Evolutionary conservation across 257 asterid genomes (phyloP).

Genomic region (Misopates orontium): DNA sequence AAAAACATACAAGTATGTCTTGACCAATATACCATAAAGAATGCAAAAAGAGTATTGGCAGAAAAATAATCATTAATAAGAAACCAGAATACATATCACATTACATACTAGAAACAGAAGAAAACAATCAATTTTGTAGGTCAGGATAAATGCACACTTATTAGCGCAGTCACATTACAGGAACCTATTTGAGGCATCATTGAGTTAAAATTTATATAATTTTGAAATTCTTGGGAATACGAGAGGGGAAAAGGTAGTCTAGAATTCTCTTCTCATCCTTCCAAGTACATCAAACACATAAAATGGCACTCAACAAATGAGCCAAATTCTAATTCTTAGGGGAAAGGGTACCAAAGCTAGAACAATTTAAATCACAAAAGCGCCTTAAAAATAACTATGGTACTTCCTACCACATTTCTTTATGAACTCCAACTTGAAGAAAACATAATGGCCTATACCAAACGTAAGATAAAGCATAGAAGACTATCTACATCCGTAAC

Average conservation of each 20-base stretch:
- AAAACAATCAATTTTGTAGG: not conserved
- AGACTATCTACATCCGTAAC: not conserved
- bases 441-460: not conserved
- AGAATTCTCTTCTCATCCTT: constrained; percentile 10
- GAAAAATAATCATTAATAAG: constrained; percentile 13
- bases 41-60: constrained; percentile 7
- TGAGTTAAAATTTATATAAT: not conserved
- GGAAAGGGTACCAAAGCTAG: constrained; percentile 9
- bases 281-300: constrained; percentile 7
- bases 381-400: not conserved
- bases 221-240: not conserved
- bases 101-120: not conserved
- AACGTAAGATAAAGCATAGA: not conserved
- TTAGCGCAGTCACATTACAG: not conserved
- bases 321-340: constrained; percentile 21
- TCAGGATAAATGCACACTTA: not conserved
- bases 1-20: not conserved
- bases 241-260: not conserved
- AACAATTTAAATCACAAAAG: not conserved
- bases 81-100: constrained; percentile 6
- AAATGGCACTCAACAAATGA: constrained; percentile 11
- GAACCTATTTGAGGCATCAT: constrained; percentile 1
- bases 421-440: constrained; percentile 10
- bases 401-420: constrained; percentile 16
- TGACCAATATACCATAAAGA: constrained; percentile 8